Evolutionary conservation across 352 stramenopile genomes (phyloP).

Genomic region (Salisapilia sapeloensis): DNA sequence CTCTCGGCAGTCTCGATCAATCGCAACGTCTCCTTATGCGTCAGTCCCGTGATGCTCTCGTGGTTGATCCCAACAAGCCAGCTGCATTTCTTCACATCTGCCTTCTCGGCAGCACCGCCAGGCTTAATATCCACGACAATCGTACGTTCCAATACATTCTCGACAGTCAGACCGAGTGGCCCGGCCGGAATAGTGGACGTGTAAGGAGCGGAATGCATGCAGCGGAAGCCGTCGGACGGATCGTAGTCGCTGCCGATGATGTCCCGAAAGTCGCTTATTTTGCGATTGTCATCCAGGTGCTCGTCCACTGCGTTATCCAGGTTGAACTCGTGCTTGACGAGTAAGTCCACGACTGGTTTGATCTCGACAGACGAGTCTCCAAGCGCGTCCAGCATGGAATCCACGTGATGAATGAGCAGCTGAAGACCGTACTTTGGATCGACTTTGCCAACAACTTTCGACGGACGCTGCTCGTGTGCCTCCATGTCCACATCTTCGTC

Average conservation of each 20-base stretch:
- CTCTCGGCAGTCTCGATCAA: constrained; percentile 65
- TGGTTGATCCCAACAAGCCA: constrained; percentile 75
- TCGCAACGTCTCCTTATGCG: constrained; percentile 72
- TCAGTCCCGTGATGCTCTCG: constrained; percentile 53
- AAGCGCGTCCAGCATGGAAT: constrained; percentile 69
- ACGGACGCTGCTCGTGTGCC: background rate
- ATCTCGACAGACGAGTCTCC: constrained; percentile 34
- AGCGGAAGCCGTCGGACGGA: constrained; percentile 20
- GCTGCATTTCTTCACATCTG: constrained; percentile 63
- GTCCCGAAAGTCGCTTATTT: constrained; percentile 62
- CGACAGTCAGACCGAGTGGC: constrained; percentile 70
- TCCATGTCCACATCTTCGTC: constrained; percentile 45
- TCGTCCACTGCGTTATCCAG: constrained; percentile 70
- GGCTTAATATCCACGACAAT: constrained; percentile 82
- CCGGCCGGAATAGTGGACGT: constrained; percentile 56
- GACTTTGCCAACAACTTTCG: constrained; percentile 6
- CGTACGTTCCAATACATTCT: constrained; percentile 78
- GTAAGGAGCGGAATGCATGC: constrained; percentile 40
- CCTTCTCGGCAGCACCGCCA: constrained; percentile 47
- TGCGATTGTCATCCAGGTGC: constrained; percentile 57
- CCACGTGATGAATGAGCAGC: constrained; percentile 47
- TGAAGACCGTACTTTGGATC: constrained; percentile 70
- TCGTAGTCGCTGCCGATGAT: constrained; percentile 62
- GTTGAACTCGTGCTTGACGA: constrained; percentile 63
- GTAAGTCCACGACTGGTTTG: constrained; percentile 55